phyloP scores from a whole-genome alignment of 2,329 filamentous ascomycete genomes.

The Zasmidium cellare region DNA sequence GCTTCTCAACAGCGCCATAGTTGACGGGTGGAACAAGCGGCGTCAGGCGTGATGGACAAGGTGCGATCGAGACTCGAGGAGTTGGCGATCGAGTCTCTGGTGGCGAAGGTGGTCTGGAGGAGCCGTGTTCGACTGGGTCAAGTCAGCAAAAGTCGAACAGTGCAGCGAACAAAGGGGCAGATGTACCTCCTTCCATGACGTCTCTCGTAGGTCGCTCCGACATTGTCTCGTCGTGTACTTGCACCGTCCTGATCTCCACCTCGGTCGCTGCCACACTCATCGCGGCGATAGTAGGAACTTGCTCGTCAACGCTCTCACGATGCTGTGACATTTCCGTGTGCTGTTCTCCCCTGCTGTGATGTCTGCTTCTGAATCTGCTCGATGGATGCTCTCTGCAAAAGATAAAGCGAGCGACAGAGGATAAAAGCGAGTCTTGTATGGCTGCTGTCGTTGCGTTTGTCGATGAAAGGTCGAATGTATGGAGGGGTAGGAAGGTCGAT shows the following conservation, averaged over 20 bases:
- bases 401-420: neutral
- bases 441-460: neutral
- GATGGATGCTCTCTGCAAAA: neutral
- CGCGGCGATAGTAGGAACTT: neutral
- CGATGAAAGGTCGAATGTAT: neutral
- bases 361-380: neutral
- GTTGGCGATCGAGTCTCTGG: constrained; percentile 23
- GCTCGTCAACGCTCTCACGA: neutral
- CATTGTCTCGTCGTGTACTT: neutral
- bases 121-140: neutral
- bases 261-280: neutral
- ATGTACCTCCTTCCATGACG: neutral
- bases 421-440: neutral
- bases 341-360: neutral
- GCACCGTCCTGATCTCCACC: neutral
- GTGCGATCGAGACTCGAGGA: constrained; percentile 21
- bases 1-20: constrained; percentile 72
- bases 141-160: neutral
- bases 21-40: constrained; percentile 61
- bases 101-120: constrained; percentile 29
- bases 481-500: neutral
- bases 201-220: neutral
- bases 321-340: neutral
- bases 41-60: constrained; percentile 37
- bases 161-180: neutral